Base-by-base conservation (phyloP, 1,284 basidiomycete species). In the Leccinum subatratum region DNA sequence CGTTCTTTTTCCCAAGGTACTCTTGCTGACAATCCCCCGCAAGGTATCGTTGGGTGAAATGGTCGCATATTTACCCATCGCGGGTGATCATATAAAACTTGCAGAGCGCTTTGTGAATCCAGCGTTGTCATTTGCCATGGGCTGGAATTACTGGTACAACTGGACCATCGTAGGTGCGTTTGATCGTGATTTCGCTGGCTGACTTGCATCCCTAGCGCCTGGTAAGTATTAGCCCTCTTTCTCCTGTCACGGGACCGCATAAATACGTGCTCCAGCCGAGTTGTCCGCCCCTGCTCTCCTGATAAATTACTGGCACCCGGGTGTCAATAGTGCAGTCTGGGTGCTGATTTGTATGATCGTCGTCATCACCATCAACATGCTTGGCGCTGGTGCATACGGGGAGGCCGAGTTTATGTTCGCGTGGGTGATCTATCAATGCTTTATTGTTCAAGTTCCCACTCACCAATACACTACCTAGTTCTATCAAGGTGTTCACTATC, bases 71-170 rank as follows among this genome's bases (percentile, higher is more conserved):
- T 75, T 84, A 32, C 82, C 78, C 0, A 61, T 79, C 14, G 32
- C 75, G 28, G 87, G 87, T 71, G 87, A 89, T 63, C 90, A 90
- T 75, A 88, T 91, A 75, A 84, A 79, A 68, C 81, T 91, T 63
- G 84, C 89, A 3, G 84, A 85, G 66, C 86, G 90, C n/a, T 92
- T 91, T 73, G 86, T 91, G 32, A 85, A 91, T 71, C 86, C 86
- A 11, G 86, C 88, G 4, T 77, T 92, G 62, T 85, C 86, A 1
- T 90, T 90, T 71, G 82, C 87, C 42, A 85, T 87, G 85, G 87
- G 88, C 16, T 91, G 87, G 86, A 87, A 89, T 73, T 89, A 89
- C 72, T 86, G 83, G 81, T 88, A 86, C 71, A 88, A 86, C 75
- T 87, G 85, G 83, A 74, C 75, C 0, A 80, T 85, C 67, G 75